Conservation (phyloP, 805 yeast species). For the Starmerella tilneyi region DNA sequence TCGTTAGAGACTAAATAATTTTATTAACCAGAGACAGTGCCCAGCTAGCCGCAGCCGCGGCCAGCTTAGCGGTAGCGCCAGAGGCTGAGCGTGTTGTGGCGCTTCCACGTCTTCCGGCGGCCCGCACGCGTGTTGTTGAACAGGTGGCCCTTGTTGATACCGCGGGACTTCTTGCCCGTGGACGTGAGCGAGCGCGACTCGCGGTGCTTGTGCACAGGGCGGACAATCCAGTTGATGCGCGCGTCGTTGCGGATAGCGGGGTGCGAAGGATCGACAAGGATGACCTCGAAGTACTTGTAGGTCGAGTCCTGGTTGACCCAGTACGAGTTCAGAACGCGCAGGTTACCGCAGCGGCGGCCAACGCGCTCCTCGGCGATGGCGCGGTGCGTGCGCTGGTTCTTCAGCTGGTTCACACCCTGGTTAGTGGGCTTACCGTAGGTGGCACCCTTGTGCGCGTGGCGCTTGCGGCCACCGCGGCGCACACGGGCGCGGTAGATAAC, state of each 20-base stretch:
- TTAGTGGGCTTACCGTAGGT: slow-evolving; percentile 99
- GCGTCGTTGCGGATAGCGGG: slow-evolving; percentile 98
- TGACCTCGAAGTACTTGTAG: slow-evolving; percentile 98
- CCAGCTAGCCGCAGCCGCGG: background rate
- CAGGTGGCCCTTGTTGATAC: slow-evolving; percentile 99
- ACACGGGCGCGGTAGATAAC: slow-evolving; percentile 98
- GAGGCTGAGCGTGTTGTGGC: slow-evolving; percentile 93
- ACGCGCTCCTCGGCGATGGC: slow-evolving; percentile 99
- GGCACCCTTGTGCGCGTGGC: slow-evolving; percentile 99
- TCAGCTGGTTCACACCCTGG: slow-evolving; percentile 99
- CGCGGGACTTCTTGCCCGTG: slow-evolving; percentile 98
- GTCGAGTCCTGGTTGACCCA: slow-evolving; percentile 99
- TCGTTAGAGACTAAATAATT: slow-evolving; percentile 7
- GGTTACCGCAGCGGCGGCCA: slow-evolving; percentile 96
- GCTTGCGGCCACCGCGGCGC: slow-evolving; percentile 99
- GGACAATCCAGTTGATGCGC: slow-evolving; percentile 98
- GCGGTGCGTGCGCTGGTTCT: slow-evolving; percentile 97
- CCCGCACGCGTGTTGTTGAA: slow-evolving; percentile 98
- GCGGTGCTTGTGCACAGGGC: slow-evolving; percentile 99
- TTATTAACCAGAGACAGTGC: background rate
- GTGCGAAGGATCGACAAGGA: slow-evolving; percentile 95
- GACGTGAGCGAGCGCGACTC: slow-evolving; percentile 98
- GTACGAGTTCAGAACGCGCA: slow-evolving; percentile 99
- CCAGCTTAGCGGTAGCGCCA: slow-evolving; percentile 95
- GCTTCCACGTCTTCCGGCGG: slow-evolving; percentile 99